phyloP scores from a whole-genome alignment of 2,329 filamentous ascomycete genomes.

The Diaporthe batatas region DNA sequence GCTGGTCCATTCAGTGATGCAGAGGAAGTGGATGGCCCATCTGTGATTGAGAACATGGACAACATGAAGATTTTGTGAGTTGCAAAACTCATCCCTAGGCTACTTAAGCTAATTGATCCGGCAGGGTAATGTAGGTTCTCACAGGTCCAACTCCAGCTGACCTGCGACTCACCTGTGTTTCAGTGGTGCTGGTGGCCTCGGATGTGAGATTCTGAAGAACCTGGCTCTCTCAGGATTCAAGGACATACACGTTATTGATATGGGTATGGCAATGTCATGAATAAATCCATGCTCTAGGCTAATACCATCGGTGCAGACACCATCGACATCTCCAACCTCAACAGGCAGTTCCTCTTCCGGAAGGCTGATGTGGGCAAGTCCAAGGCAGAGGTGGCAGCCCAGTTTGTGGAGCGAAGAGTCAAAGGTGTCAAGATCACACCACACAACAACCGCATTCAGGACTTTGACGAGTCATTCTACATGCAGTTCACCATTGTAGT shows the following conservation, averaged over 20 bases:
- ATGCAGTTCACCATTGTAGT: constrained; percentile 96
- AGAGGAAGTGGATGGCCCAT: constrained; percentile 65
- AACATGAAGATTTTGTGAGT: constrained; percentile 81
- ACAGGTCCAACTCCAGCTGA: constrained; percentile 36
- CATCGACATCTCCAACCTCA: constrained; percentile 98
- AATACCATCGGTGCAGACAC: constrained; percentile 72
- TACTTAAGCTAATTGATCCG: constrained; percentile 45
- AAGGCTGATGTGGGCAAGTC: constrained; percentile 90
- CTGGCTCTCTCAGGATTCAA: constrained; percentile 95
- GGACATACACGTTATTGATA: constrained; percentile 98
- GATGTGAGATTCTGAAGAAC: constrained; percentile 97
- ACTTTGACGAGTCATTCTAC: constrained; percentile 96
- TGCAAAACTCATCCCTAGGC: neutral
- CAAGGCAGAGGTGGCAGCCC: constrained; percentile 93
- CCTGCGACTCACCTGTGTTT: constrained; percentile 41
- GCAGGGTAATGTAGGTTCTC: constrained; percentile 64
- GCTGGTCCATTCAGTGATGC: constrained; percentile 86
- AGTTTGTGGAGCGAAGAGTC: constrained; percentile 90
- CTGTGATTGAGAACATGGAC: constrained; percentile 69
- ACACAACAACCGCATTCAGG: constrained; percentile 95
- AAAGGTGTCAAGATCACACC: constrained; percentile 93
- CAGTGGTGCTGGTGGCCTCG: constrained; percentile 92
- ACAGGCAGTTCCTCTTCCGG: constrained; percentile 97
- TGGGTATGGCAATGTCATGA: constrained; percentile 72
- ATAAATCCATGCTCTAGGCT: constrained; percentile 17